Base-by-base conservation (phyloP, 768 basidiomycete species). In the Tricholoma sp. region DNA sequence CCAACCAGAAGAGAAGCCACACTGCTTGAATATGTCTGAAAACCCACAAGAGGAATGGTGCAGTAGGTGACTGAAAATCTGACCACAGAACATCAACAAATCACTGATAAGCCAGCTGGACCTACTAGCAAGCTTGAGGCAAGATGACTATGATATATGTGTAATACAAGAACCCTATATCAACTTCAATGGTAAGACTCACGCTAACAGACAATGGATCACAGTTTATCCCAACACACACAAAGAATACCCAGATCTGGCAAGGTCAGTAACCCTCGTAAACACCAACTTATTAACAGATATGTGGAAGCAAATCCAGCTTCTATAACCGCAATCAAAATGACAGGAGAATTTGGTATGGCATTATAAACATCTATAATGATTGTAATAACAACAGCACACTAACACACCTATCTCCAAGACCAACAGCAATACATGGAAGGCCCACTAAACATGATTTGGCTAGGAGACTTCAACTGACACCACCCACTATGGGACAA, bases 321-420 rank as follows among this genome's bases (percentile, higher is more conserved):
- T 27, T 5, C 5, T 5, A 27, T 27, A 27, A 27, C 24, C 5
- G 24, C 24, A 2, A 27, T 27, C 5, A 5, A 27, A 27, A 27
- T 27, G 24, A 27, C 24, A 27, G 24, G 24, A 27, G 24, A 27
- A 5, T 27, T 27, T 5, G 5, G 24, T 27, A 27, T 27, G 24
- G 5, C 5, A 27, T 27, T 5, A 27, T 35, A 35, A 35, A 72
- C 67, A 0, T 16, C 68, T 9, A 62, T 62, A 0, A 70, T 72
- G 56, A 74, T 72, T 34, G 63, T 72, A 0, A 71, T 67, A 60
- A 9, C 49, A 57, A 9, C 55, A 64, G 7, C 14, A 57, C 0
- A 56, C 61, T 1, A 16, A 14, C 12, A 45, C 69, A 27, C 24
- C 24, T 27, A 5, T 27, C 24, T 27, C 24, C 24, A 5, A 5